phyloP scores from a whole-genome alignment of 1,139 yeast species.

The Yamadazyma kanchanaburiensis region DNA sequence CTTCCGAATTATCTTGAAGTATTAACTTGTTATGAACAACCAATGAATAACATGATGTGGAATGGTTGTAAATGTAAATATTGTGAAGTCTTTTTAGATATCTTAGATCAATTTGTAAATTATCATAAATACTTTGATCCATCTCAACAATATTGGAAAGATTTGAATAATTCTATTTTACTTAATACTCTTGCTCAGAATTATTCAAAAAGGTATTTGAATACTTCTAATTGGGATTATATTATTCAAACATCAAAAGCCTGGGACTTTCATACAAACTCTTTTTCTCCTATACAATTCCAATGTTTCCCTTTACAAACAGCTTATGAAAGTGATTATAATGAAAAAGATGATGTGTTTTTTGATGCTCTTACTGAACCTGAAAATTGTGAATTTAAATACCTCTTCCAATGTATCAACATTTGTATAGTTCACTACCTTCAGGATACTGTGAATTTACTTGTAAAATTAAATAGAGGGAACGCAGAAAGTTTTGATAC shows the following conservation, averaged over 20 bases:
- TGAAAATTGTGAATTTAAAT: slow-evolving; percentile 12
- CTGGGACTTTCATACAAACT: slow-evolving; percentile 39
- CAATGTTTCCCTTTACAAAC: slow-evolving; percentile 32
- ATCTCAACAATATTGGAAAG: slow-evolving; percentile 46
- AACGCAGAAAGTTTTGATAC: slow-evolving; percentile 36
- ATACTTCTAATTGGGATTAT: slow-evolving; percentile 22
- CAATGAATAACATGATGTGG: slow-evolving; percentile 69
- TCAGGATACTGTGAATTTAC: slow-evolving; percentile 25
- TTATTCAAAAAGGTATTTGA: slow-evolving; percentile 30
- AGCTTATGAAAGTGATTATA: slow-evolving; percentile 39
- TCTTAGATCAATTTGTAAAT: slow-evolving; percentile 57
- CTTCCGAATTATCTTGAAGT: slow-evolving; percentile 59
- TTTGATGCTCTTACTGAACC: slow-evolving; percentile 20
- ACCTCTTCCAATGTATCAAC: slow-evolving; percentile 15
- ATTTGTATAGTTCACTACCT: slow-evolving; percentile 32
- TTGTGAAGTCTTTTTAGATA: slow-evolving; percentile 46
- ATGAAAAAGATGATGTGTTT: slow-evolving; percentile 27
- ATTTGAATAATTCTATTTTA: slow-evolving; percentile 55
- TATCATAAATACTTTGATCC: slow-evolving; percentile 57
- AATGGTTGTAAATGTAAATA: slow-evolving; percentile 67
- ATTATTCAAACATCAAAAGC: slow-evolving; percentile 9
- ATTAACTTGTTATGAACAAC: slow-evolving; percentile 63
- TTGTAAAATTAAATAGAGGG: slow-evolving; percentile 38
- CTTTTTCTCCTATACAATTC: slow-evolving; percentile 27
- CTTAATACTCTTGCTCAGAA: slow-evolving; percentile 50